Conservation (phyloP, 106 monocot species). For the Iris macrosiphon region DNA sequence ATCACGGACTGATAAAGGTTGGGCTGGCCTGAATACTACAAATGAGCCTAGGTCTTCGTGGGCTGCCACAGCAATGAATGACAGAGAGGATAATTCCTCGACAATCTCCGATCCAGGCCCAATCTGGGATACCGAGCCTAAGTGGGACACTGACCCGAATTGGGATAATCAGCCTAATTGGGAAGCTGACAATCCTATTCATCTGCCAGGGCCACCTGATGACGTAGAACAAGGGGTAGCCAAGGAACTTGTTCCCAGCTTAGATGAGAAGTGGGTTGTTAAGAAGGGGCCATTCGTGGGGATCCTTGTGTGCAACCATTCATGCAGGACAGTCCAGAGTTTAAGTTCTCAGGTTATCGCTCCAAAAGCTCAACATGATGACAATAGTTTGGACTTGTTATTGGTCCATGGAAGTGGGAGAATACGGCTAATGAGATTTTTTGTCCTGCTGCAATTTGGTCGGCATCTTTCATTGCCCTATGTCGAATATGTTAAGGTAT, state of each 20-base stretch:
- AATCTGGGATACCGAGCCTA: slow-evolving; percentile 59
- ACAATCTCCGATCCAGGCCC: slow-evolving; percentile 78
- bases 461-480: slow-evolving; percentile 77
- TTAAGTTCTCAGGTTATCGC: slow-evolving; percentile 80
- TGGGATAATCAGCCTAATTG: slow-evolving; percentile 47
- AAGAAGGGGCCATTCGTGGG: slow-evolving; percentile 82
- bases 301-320: slow-evolving; percentile 87
- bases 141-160: slow-evolving; percentile 55
- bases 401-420: slow-evolving; percentile 83
- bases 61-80: slow-evolving; percentile 35
- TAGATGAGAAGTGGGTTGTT: slow-evolving; percentile 67
- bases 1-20: slow-evolving; percentile 67
- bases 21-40: slow-evolving; percentile 38
- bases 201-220: slow-evolving; percentile 22
- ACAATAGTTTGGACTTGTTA: slow-evolving; percentile 68
- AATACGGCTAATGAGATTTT: slow-evolving; percentile 64
- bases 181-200: slow-evolving; percentile 42
- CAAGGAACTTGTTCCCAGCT: slow-evolving; percentile 29
- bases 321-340: slow-evolving; percentile 89
- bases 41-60: slow-evolving; percentile 71
- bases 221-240: slow-evolving; percentile 24
- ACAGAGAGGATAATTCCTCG: slow-evolving; percentile 82
- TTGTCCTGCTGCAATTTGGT: slow-evolving; percentile 60
- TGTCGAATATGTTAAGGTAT: slow-evolving; percentile 98
- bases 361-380: slow-evolving; percentile 81